Percentiles rank a stretch among this genome's conserved stretches.
Evolutionary conservation across 768 basidiomycete species (phyloP).

Genomic region (Trametes sanguinea): DNA sequence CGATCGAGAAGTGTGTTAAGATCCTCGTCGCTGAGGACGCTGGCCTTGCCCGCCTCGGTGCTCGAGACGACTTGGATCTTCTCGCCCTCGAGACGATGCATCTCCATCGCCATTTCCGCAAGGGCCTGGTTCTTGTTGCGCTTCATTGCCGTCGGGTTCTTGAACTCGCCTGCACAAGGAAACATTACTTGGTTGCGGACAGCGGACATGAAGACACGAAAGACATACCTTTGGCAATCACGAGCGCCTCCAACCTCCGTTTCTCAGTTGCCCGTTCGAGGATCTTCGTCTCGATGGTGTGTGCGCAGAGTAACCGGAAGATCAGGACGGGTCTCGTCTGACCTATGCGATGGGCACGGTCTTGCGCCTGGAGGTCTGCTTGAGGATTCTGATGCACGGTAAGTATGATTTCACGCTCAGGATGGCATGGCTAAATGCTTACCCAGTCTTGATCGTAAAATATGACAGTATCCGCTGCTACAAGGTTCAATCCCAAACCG

Average conservation of each 20-base stretch:
- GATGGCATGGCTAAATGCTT: constrained; percentile 21
- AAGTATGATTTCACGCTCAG: neutral
- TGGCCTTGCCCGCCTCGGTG: constrained; percentile 66
- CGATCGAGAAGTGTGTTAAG: constrained; percentile 82
- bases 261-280: constrained; percentile 87
- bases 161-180: constrained; percentile 65
- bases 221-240: constrained; percentile 86
- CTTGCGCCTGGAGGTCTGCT: constrained; percentile 96
- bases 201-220: neutral
- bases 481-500: constrained; percentile 78
- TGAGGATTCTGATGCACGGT: constrained; percentile 71
- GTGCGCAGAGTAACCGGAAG: constrained; percentile 81
- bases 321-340: constrained; percentile 90
- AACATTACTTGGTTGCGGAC: too few relatives aligned
- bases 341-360: constrained; percentile 94
- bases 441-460: constrained; percentile 95
- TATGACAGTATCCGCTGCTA: constrained; percentile 87
- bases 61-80: constrained; percentile 84
- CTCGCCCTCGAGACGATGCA: constrained; percentile 83
- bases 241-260: constrained; percentile 88
- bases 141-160: constrained; percentile 59
- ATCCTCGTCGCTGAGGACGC: constrained; percentile 81
- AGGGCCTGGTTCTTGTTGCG: constrained; percentile 62
- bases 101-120: constrained; percentile 76
- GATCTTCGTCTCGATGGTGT: constrained; percentile 91